These are phyloP conservation scores for Botrytis paeoniae DNA, from an alignment of 2,329 filamentous ascomycete genomes.

Conservation along the genomic window DNA sequence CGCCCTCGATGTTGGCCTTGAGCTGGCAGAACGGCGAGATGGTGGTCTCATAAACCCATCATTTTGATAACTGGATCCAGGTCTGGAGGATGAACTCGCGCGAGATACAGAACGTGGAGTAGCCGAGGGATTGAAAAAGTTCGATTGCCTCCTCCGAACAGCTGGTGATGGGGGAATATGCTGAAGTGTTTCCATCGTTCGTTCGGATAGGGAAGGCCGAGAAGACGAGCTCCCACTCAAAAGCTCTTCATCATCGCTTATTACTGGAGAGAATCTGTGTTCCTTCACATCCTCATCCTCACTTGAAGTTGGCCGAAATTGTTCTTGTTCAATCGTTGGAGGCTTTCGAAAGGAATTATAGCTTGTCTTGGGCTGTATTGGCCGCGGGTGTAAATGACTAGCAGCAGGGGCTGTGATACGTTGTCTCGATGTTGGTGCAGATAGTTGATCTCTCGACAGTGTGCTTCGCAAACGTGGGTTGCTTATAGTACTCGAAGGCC, in stretches of 20 bases:
- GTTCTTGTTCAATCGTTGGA: background rate
- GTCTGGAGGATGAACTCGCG: conserved; percentile 28
- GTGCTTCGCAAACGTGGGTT: conserved; percentile 34
- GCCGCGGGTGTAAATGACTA: conserved; percentile 13
- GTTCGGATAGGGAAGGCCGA: conserved; percentile 67
- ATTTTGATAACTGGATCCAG: conserved; percentile 57
- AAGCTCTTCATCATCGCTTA: conserved; percentile 13
- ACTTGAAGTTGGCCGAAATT: conserved; percentile 7
- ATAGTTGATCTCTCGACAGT: conserved; percentile 29
- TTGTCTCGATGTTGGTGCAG: conserved; percentile 20
- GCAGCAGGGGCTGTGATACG: background rate
- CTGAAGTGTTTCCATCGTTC: conserved; percentile 81
- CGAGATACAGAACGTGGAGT: conserved; percentile 50
- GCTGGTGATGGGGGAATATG: conserved; percentile 75
- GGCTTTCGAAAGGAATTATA: conserved; percentile 27
- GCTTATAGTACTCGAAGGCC: conserved; percentile 18
- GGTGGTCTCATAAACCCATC: conserved; percentile 53
- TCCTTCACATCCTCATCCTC: conserved; percentile 22
- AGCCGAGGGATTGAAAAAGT: conserved; percentile 68
- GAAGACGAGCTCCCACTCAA: conserved; percentile 16
- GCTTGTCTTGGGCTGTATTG: conserved; percentile 26
- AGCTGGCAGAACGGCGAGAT: conserved; percentile 49
- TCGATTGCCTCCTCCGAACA: conserved; percentile 62
- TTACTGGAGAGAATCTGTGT: conserved; percentile 11
- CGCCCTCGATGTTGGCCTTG: conserved; percentile 53